A percentile compares a stretch with the other conserved stretches of the same genome.
Evolutionary conservation across 345 rosid genomes (phyloP).

Genomic region (Gossypium turneri): DNA sequence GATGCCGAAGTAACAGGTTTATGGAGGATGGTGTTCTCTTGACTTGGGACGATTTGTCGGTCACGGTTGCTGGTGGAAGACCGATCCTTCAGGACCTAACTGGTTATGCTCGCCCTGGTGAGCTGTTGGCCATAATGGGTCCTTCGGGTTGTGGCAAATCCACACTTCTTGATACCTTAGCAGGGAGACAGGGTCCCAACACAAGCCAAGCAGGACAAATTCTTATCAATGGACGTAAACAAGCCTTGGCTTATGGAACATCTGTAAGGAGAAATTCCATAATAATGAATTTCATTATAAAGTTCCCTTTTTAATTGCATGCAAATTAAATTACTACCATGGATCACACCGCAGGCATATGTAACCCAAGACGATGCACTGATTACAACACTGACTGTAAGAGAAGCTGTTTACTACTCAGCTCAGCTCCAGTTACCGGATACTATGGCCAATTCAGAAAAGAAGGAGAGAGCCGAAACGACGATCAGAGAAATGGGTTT

Average conservation of each 20-base stretch:
- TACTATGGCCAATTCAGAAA: constrained; percentile 36
- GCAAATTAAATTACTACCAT: background rate
- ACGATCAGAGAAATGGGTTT: constrained; percentile 55
- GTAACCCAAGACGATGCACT: constrained; percentile 52
- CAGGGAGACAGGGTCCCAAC: constrained; percentile 44
- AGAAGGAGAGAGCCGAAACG: constrained; percentile 45
- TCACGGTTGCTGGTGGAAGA: constrained; percentile 22
- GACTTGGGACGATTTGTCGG: constrained; percentile 46
- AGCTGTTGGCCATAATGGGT: constrained; percentile 52
- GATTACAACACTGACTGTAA: constrained; percentile 37
- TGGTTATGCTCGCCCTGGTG: constrained; percentile 47
- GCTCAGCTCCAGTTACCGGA: constrained; percentile 58
- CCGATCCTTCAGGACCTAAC: constrained; percentile 37
- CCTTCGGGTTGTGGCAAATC: constrained; percentile 57
- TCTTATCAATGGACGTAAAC: constrained; percentile 43
- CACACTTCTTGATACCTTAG: constrained; percentile 43
- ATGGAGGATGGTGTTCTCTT: constrained; percentile 19
- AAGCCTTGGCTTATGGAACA: constrained; percentile 49
- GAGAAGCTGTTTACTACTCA: constrained; percentile 49
- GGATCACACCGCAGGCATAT: constrained; percentile 31
- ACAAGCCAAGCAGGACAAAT: constrained; percentile 39
- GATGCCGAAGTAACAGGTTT: background rate
- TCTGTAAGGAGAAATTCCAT: constrained; percentile 27
- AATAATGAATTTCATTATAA: background rate
- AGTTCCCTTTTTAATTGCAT: background rate